Evolutionary conservation across 768 basidiomycete genomes (phyloP).

Genomic region (Crepidotus variabilis): DNA sequence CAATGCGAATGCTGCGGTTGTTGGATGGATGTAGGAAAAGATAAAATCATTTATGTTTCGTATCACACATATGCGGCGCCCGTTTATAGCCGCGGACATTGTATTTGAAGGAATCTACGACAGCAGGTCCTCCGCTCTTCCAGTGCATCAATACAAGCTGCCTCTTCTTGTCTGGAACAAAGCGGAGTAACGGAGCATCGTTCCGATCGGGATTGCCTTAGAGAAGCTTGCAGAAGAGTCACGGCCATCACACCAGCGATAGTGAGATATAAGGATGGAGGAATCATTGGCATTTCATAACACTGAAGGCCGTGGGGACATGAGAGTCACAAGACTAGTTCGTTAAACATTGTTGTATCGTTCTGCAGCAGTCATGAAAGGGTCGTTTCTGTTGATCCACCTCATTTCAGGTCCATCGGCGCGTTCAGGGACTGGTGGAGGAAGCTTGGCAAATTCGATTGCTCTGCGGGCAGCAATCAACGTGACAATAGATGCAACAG

Average conservation of each 20-base stretch:
- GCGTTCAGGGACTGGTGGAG: constrained; percentile 24
- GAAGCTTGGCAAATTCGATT: constrained; percentile 21
- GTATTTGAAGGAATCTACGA: too few relatives aligned
- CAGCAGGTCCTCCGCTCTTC: too few relatives aligned
- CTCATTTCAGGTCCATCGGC: constrained; percentile 26
- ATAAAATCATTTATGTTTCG: not conserved
- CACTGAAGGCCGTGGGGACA: not conserved
- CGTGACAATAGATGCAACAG: constrained; percentile 21
- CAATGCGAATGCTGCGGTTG: not conserved
- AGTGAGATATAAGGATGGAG: not conserved
- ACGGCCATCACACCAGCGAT: too few relatives aligned
- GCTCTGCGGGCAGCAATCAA: constrained; percentile 22
- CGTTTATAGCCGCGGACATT: too few relatives aligned
- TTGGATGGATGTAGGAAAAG: not conserved
- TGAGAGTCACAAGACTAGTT: not conserved
- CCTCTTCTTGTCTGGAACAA: too few relatives aligned
- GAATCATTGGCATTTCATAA: not conserved
- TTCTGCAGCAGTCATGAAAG: constrained; percentile 14
- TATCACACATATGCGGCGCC: too few relatives aligned
- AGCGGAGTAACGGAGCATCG: too few relatives aligned
- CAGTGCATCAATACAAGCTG: too few relatives aligned
- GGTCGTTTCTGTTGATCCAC: constrained; percentile 26
- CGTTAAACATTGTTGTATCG: constrained; percentile 5
- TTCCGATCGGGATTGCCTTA: too few relatives aligned
- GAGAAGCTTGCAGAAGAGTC: too few relatives aligned